These are phyloP conservation scores for Amniculicola lignicola DNA, from an alignment of 495 filamentous ascomycete species.

Conservation along the genomic window DNA sequence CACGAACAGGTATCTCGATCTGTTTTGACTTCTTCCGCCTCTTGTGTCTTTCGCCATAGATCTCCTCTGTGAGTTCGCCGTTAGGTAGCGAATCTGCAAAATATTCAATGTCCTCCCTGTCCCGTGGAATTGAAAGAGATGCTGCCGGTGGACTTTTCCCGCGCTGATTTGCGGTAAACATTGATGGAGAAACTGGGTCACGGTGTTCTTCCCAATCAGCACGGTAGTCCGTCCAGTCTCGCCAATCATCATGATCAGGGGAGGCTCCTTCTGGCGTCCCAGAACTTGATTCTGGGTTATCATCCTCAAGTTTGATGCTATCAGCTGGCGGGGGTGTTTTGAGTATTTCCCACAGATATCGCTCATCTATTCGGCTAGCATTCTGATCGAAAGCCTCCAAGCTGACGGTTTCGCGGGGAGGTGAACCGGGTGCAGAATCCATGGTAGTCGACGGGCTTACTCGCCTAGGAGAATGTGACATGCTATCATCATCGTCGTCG, in stretches of 20 bases:
- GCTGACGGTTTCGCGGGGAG: constrained; percentile 41
- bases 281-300: background rate
- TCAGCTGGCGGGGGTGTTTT: constrained; percentile 8
- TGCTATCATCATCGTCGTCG: background rate
- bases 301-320: background rate
- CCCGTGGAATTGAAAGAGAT: background rate
- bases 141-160: background rate
- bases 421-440: background rate
- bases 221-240: constrained; percentile 26
- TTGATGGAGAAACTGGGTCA: constrained; percentile 1
- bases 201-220: constrained; percentile 24
- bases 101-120: background rate
- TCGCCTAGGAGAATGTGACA: no score
- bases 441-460: no score
- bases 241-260: constrained; percentile 55
- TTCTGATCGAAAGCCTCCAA: constrained; percentile 54
- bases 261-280: constrained; percentile 24
- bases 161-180: constrained; percentile 10
- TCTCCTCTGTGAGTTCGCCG: background rate
- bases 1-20: constrained; percentile 16
- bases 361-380: constrained; percentile 55
- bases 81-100: no score
- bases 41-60: background rate
- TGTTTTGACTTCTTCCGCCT: constrained; percentile 1
- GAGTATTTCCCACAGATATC: constrained; percentile 54